Conservation (phyloP, 2,329 filamentous ascomycete species). For the Penicillium sp. region DNA sequence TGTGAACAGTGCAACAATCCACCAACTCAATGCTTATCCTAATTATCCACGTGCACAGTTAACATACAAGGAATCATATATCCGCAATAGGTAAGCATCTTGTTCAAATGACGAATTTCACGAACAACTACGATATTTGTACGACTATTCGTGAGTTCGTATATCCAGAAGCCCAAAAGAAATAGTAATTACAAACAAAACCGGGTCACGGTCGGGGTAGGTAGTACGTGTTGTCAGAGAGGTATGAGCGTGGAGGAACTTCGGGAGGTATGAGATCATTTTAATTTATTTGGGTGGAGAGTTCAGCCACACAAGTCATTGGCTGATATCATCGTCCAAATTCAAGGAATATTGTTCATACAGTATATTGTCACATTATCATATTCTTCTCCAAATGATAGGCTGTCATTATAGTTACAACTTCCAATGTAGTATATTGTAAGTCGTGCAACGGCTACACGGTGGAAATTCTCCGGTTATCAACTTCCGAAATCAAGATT, state of each 20-base stretch:
- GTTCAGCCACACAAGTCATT: conserved; percentile 29
- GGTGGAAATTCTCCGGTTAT: conserved; percentile 4
- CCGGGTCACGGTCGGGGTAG: neutral
- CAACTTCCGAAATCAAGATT: conserved; percentile 12
- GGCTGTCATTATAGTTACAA: neutral
- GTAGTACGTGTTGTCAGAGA: too few relatives aligned
- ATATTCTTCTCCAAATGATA: neutral
- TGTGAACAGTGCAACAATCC: conserved; percentile 13
- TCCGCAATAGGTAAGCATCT: neutral
- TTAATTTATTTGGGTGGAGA: conserved; percentile 30
- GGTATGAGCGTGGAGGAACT: neutral
- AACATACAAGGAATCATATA: neutral
- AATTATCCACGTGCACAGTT: neutral
- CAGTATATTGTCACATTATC: neutral
- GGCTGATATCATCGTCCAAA: neutral
- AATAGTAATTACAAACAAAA: neutral
- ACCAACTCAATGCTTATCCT: neutral
- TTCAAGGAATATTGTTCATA: neutral
- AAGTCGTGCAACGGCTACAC: neutral
- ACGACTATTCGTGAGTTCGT: neutral
- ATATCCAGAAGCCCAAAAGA: neutral
- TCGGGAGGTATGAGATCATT: conserved; percentile 27
- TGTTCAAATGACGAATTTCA: neutral
- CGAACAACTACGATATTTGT: neutral
- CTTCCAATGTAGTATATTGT: neutral